These are phyloP conservation scores for Claviceps citrina DNA, from an alignment of 2,329 filamentous ascomycete genomes.

Conservation along the genomic window DNA sequence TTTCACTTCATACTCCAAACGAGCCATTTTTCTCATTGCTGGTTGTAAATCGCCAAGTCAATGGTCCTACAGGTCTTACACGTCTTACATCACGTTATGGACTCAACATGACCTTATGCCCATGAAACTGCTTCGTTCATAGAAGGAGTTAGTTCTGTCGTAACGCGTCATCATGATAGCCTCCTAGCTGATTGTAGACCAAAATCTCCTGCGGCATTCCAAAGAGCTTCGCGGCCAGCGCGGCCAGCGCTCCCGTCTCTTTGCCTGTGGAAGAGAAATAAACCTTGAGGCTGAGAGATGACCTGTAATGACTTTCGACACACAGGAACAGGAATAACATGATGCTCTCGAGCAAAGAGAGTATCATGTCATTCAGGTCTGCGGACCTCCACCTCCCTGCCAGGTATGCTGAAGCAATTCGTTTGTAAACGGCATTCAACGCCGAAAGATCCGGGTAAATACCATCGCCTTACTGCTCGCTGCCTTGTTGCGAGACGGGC, in stretches of 20 bases:
- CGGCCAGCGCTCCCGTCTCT: too few species aligned
- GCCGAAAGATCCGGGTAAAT: too few species aligned
- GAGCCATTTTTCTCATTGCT: background rate
- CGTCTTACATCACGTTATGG: too few species aligned
- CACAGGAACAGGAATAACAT: background rate
- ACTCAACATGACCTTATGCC: background rate
- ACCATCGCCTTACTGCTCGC: too few species aligned
- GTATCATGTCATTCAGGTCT: too few species aligned
- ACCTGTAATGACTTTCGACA: background rate
- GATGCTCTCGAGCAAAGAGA: background rate
- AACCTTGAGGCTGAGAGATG: too few species aligned
- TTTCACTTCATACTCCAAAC: too few species aligned
- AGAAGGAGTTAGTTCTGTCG: too few species aligned
- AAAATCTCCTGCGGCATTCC: background rate
- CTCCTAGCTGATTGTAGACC: background rate
- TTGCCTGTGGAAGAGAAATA: background rate
- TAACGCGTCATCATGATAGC: background rate
- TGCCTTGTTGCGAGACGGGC: too few species aligned
- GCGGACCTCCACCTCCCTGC: background rate
- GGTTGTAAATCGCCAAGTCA: background rate
- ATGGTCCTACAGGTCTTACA: background rate
- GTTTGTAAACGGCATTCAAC: background rate
- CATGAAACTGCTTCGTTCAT: background rate
- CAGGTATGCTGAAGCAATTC: background rate
- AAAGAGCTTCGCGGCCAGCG: background rate